Conservation (phyloP, 1,284 basidiomycete genomes). For the Apiotrichum brassicae region DNA sequence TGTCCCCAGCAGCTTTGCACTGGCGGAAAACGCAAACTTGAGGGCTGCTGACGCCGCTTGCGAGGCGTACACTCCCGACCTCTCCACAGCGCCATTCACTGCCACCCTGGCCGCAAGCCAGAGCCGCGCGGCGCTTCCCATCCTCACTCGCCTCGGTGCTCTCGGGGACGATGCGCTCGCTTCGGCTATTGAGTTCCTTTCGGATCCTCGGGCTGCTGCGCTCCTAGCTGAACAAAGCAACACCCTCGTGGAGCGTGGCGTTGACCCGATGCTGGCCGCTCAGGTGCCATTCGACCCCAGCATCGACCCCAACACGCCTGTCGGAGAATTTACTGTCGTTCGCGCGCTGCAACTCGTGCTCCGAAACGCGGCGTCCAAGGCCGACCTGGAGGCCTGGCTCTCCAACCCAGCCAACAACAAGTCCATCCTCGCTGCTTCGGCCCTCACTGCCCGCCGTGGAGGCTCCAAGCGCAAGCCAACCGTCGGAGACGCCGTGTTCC, state of each 20-base stretch:
- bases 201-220: conserved; percentile 2
- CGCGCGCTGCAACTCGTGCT: conserved; percentile 24
- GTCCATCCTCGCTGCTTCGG: conserved; percentile 29
- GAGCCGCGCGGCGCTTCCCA: conserved; percentile 3
- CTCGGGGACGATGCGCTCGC: conserved; percentile 3
- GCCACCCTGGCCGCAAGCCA: conserved; percentile 12
- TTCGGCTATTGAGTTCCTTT: conserved; percentile 7
- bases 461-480: conserved; percentile 22
- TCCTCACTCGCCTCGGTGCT: conserved; percentile 1
- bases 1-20: not conserved
- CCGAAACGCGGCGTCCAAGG: conserved; percentile 21
- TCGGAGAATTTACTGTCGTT: conserved; percentile 15
- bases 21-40: conserved; percentile 8
- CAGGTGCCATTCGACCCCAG: conserved; percentile 28
- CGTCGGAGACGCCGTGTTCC: conserved; percentile 32
- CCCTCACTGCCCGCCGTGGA: conserved; percentile 17
- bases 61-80: not conserved
- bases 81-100: conserved; percentile 2
- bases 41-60: not conserved
- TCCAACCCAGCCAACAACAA: conserved; percentile 21
- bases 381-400: conserved; percentile 24
- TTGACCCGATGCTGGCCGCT: conserved; percentile 2
- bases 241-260: not conserved
- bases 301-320: conserved; percentile 29
- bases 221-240: not conserved